Percentiles rank a stretch among this genome's conserved stretches.
These are phyloP conservation scores for Ampelocalamus luodianensis DNA, from an alignment of 176 grass and related monocot species.

Conservation along the genomic window DNA sequence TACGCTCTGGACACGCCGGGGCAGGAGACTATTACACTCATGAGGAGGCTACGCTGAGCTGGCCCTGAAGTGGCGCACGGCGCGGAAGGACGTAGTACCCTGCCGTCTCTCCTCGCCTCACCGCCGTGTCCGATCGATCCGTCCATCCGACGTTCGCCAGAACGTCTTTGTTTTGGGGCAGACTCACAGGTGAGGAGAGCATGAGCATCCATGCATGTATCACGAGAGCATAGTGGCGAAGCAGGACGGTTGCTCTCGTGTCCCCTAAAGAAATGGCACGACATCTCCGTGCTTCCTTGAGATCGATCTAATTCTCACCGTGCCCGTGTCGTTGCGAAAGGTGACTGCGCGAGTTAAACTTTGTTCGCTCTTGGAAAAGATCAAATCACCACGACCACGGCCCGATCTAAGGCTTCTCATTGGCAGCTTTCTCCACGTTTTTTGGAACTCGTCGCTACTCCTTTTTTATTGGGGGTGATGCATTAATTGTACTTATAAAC, in stretches of 20 bases:
- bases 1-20: constrained; percentile 5
- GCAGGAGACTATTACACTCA: constrained; percentile 25
- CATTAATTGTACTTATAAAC: neutral
- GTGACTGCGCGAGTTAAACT: neutral
- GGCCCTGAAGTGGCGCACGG: neutral
- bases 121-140: constrained; percentile 1
- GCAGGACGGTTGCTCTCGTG: neutral
- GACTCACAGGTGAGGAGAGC: neutral
- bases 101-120: neutral
- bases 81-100: neutral
- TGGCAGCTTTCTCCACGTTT: constrained; percentile 47
- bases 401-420: constrained; percentile 18
- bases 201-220: neutral
- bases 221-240: neutral
- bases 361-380: neutral
- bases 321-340: neutral
- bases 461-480: neutral
- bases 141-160: neutral
- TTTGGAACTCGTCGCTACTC: constrained; percentile 22
- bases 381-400: constrained; percentile 12
- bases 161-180: neutral
- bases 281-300: neutral
- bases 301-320: neutral
- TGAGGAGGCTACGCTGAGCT: neutral
- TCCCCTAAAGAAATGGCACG: constrained; percentile 45